Base-by-base conservation (phyloP, 257 asterid species). In the Coffea eugenioides region DNA sequence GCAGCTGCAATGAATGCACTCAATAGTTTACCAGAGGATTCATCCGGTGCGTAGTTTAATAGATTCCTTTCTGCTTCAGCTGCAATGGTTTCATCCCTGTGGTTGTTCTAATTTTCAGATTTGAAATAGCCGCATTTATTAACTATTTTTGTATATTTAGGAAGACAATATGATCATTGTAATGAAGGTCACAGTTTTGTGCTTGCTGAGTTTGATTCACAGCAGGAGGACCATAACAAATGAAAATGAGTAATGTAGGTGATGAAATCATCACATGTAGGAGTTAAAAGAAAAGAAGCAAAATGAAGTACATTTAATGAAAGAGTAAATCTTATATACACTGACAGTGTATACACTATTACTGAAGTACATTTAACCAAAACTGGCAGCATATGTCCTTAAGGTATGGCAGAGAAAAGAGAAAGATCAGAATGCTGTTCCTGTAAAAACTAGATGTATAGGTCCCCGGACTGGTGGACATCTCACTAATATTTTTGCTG, bases 21-120 rank as follows among this genome's bases (percentile, higher is more conserved):
- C 78, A 90, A 88, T 86, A 92, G 81, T 84, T 83, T 92, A 83
- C 97, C 97, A 23, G 97, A 90, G 79, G 94, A 88, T 90, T 92
- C 97, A 18, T 71, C 87, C 18, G 98, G 99, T 93, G 82, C 89
- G 96, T 86, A 69, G 75, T 76, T 85, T 16, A 52, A 70, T 21
- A 65, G 52, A 41, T 80, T 71, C 49, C 70, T 77, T 74, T 61
- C 81, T 76, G 61, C 68, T 52, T 80, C 39, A 73, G 11, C 68
- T 82, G 2, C 46, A 25, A 15, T 54, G 69, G 31, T 41, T 43
- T 36, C 66, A 27, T 52, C 49, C 41, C 74, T 51, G 52, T 25
- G 43, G n/a, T 73, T n/a, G 43, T 25, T 62, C 27, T 54, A 13
- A 14, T 82, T 36, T 39, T 52, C 65, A 21, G 18, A 18, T 21